Base-by-base conservation (phyloP, 108 stramenopile species). In the Parmales sp. region DNA sequence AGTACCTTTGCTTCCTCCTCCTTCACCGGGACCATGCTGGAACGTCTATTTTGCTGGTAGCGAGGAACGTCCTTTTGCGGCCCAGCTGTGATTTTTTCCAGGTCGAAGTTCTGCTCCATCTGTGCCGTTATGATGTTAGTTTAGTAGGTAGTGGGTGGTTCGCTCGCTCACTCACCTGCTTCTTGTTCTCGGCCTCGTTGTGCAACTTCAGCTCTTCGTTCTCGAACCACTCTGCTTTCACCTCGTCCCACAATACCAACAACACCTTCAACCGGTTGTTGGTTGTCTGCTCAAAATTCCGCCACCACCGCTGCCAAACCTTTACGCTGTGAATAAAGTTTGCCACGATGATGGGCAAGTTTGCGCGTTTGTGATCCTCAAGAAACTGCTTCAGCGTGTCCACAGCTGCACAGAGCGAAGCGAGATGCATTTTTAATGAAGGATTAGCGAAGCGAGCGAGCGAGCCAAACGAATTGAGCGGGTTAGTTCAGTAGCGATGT, bases 31-130 rank as follows among this genome's bases (percentile, higher is more conserved):
- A n/a, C n/a, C n/a, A n/a, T n/a, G n/a, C n/a, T n/a, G n/a, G n/a
- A n/a, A n/a, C n/a, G n/a, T n/a, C n/a, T n/a, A n/a, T n/a, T n/a
- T n/a, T n/a, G n/a, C n/a, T n/a, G n/a, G n/a, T n/a, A n/a, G n/a
- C n/a, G n/a, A n/a, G n/a, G n/a, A n/a, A n/a, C n/a, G n/a, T n/a
- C n/a, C n/a, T n/a, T n/a, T n/a, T n/a, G n/a, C n/a, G n/a, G n/a
- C n/a, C n/a, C n/a, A n/a, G n/a, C n/a, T n/a, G n/a, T n/a, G 13
- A 60, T 34, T 34, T 60, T 60, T 6, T 60, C 54, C 54, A 60
- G 36, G 54, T 60, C 54, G 54, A 60, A 60, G 0, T 60, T 34
- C 26, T 23, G 6, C 54, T 60, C 54, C 54, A 60, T 60, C 54
- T n/a, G n/a, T n/a, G n/a, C n/a, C n/a, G n/a, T n/a, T n/a, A n/a